Base-by-base conservation (phyloP, 495 filamentous ascomycete species). In the Neurospora sp. region DNA sequence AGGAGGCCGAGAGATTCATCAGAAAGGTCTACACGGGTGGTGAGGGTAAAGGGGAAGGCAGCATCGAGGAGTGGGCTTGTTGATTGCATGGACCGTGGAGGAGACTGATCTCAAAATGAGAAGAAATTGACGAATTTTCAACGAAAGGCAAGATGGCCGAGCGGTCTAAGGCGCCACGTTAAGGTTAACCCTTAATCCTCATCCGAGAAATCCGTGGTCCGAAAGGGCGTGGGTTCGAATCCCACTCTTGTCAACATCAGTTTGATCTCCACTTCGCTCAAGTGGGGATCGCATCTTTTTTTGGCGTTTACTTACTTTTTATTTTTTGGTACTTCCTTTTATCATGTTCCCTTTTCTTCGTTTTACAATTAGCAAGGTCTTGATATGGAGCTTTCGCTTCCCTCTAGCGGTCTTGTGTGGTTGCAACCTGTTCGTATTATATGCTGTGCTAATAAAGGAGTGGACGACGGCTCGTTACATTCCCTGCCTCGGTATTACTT, bases 161-260 rank as follows among this genome's bases (percentile, higher is more conserved):
- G 53, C 53, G 53, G 53, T 61, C 53, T 61, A 61, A 61, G 53
- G 53, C 53, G 45, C 45, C 20, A 47, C 44, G 47, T 61, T 61
- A 61, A 61, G 47, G 47, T 61, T 8, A 61, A 61, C 47, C 47
- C 47, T 61, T 61, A 61, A 61, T 59, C 47, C 22, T 35, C 31
- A 35, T 35, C 31, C 31, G 47, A 59, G 22, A 59, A 10, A 53
- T 74, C 73, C 73, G 73, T 74, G 71, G 76, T 79, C 77, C 77
- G 77, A 79, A 79, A 79, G 77, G 77, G 78, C 78, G 78, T 79
- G 78, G 78, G 78, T 78, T 79, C 78, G 78, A 79, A 79, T 79
- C 78, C 78, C 78, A 79, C 78, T 79, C 78, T 79, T 76, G 75
- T 77, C 73, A 77, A 31, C 2, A 0, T 61, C 53, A 59, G 6